phyloP scores from a whole-genome alignment of 495 filamentous ascomycete species.

The Acidomyces sp. region DNA sequence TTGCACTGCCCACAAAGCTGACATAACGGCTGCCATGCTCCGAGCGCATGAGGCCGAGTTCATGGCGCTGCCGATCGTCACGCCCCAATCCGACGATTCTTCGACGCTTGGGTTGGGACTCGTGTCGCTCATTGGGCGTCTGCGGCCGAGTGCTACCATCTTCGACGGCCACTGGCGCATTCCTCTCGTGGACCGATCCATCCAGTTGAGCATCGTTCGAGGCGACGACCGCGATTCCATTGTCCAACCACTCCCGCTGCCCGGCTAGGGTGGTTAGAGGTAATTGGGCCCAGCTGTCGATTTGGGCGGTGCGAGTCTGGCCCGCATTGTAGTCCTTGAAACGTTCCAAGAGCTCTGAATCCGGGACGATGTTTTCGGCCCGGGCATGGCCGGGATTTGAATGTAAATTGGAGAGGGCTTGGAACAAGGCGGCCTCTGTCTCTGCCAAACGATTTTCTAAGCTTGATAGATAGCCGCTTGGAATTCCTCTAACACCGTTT shows the following conservation, averaged over 20 bases:
- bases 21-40: not conserved
- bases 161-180: not conserved
- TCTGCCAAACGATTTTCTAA: not conserved
- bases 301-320: not conserved
- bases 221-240: not conserved
- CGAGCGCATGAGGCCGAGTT: not conserved
- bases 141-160: too few relatives aligned
- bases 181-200: not conserved
- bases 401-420: not conserved
- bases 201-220: not conserved
- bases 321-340: not conserved
- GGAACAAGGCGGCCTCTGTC: not conserved
- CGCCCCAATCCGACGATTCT: not conserved
- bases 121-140: too few relatives aligned
- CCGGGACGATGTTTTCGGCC: not conserved
- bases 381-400: too few relatives aligned
- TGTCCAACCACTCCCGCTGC: not conserved
- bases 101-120: not conserved
- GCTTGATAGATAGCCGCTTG: not conserved
- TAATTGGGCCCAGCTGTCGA: not conserved
- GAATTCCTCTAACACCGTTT: not conserved
- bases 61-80: too few relatives aligned
- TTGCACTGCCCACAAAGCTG: conserved; percentile 34
- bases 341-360: not conserved
- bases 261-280: not conserved